Evolutionary conservation across 805 yeast species (phyloP).

Genomic region (Maudiozyma barnettii): DNA sequence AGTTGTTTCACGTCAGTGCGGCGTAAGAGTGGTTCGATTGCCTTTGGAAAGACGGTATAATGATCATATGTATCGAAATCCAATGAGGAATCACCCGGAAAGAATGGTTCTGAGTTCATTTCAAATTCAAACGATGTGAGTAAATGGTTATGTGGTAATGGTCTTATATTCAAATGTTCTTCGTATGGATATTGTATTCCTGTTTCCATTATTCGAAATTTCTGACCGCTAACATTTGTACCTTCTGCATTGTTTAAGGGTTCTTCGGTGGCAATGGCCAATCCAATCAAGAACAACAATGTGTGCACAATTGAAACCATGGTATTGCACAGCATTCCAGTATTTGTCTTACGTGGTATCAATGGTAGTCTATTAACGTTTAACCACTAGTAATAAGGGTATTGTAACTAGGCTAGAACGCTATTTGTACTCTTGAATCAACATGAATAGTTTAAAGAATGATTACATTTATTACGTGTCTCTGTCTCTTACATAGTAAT

Average conservation of each 20-base stretch:
- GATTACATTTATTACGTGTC: too few relatives aligned
- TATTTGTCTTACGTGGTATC: too few relatives aligned
- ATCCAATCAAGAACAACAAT: too few relatives aligned
- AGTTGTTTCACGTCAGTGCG: constrained; percentile 61
- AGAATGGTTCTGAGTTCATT: constrained; percentile 41
- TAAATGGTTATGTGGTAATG: constrained; percentile 64
- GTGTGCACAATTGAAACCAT: too few relatives aligned
- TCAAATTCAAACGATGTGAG: constrained; percentile 65
- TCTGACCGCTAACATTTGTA: background rate
- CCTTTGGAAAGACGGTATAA: constrained; percentile 66
- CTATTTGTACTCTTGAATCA: too few relatives aligned
- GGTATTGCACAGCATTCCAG: too few relatives aligned
- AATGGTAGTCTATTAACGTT: too few relatives aligned
- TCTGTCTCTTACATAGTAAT: too few relatives aligned
- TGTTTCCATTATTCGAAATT: constrained; percentile 4
- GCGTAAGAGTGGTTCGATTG: constrained; percentile 67
- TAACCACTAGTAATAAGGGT: too few relatives aligned
- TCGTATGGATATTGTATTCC: constrained; percentile 37
- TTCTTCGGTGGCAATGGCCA: background rate
- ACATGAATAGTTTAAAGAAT: too few relatives aligned
- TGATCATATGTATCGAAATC: constrained; percentile 32
- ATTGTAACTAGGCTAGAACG: too few relatives aligned
- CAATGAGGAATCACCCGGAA: constrained; percentile 18
- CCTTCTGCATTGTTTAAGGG: background rate
- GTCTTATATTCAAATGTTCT: constrained; percentile 55